Base-by-base conservation (phyloP, 1,284 basidiomycete species). In the Cutaneotrichosporon sp. region DNA sequence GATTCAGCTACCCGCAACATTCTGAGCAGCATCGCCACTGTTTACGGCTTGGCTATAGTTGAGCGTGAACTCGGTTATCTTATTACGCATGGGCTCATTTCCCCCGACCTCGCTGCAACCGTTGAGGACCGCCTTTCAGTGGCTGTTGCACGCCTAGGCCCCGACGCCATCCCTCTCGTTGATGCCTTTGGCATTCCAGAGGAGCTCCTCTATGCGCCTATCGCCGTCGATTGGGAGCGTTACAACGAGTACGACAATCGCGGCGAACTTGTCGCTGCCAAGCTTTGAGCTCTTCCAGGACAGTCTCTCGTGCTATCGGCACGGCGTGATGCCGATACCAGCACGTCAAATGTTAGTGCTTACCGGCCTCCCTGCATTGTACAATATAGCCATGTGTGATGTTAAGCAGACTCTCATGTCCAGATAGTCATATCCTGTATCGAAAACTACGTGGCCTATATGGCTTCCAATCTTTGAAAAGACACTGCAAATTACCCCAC, bases 221-320 rank as follows among this genome's bases (percentile, higher is more conserved):
- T 56, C 17, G 54, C 54, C 14, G 32, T 49, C 22, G 54, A 56
- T 47, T 56, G 54, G 54, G 50, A 49, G 35, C 44, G 47, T 10
- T 56, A 56, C 54, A 56, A 56, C 43, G 50, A 56, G 43, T 52
- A 49, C 38, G 50, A 52, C 42, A 56, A 56, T 38, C 46, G 20
- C 22, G 54, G 54, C 35, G 54, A 56, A 43, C 50, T 56, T 4
- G 50, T 46, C 12, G 5, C 29, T 3, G 50, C 54, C 11, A 56
- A 52, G 47, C 54, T 56, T 5, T 55, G 46, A 25, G 16, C 3
- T 8, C 11, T 7, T 19, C 17, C 9, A n/a, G n/a, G n/a, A n/a
- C n/a, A n/a, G n/a, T n/a, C n/a, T n/a, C n/a, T n/a, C n/a, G n/a
- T n/a, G n/a, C n/a, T n/a, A n/a, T n/a, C n/a, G n/a, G n/a, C n/a